A percentile compares a stretch with the other conserved stretches of the same genome.
phyloP scores from a whole-genome alignment of 495 filamentous ascomycete genomes.

The Talaromyces ruber region DNA sequence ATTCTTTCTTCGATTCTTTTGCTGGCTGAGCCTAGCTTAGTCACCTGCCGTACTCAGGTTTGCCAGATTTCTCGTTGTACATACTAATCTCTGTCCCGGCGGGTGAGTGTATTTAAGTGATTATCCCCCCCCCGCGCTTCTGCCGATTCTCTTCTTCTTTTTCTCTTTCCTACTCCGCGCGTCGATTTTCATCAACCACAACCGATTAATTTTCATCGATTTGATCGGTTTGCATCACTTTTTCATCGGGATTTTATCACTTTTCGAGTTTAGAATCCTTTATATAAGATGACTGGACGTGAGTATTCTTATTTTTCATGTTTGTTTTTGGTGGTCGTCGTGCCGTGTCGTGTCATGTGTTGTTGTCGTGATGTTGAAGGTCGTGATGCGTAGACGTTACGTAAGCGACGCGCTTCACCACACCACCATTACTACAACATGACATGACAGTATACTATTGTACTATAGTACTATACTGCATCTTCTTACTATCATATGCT shows the following conservation, averaged over 20 bases:
- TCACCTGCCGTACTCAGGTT: conserved; percentile 13
- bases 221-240: conserved; percentile 22
- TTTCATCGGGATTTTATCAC: conserved; percentile 16
- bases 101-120: conserved; percentile 30
- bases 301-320: conserved; percentile 39
- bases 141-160: conserved; percentile 17
- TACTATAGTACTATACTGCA: not conserved
- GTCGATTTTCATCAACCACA: conserved; percentile 13
- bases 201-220: conserved; percentile 13
- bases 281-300: conserved; percentile 89
- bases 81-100: conserved; percentile 10
- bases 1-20: conserved; percentile 16
- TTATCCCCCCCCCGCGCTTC: conserved; percentile 9
- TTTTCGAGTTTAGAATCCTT: conserved; percentile 10
- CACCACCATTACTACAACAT: not conserved
- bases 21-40: conserved; percentile 19
- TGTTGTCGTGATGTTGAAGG: conserved; percentile 19
- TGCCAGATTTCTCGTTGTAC: conserved; percentile 14
- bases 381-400: conserved; percentile 11
- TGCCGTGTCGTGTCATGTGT: conserved; percentile 10
- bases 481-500: conserved; percentile 4
- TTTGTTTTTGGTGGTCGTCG: conserved; percentile 7
- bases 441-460: not conserved
- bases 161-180: conserved; percentile 15
- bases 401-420: conserved; percentile 8